Conservation (phyloP, 192 early-diverging fungal genomes). For the Ambispora gerdemannii region DNA sequence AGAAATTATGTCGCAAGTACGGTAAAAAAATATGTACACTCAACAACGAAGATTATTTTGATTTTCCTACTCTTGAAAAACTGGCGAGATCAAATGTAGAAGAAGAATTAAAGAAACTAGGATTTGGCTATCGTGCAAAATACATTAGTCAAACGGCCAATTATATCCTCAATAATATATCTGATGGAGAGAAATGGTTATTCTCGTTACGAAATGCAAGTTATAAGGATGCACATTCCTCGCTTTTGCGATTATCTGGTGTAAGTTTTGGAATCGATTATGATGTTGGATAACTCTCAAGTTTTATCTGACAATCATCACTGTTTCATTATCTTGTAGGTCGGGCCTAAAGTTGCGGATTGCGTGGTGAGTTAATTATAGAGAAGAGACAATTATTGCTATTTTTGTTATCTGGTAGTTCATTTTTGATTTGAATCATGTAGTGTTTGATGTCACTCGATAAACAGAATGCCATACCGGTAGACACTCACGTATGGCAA, state of each 20-base stretch:
- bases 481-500: constrained; percentile 97
- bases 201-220: constrained; percentile 49
- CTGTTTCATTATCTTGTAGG: constrained; percentile 21
- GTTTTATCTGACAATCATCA: too few species aligned
- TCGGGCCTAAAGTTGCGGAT: constrained; percentile 97
- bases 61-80: constrained; percentile 63
- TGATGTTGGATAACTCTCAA: too few species aligned
- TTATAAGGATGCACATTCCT: constrained; percentile 57
- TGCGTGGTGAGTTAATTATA: constrained; percentile 71
- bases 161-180: constrained; percentile 38
- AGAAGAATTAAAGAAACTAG: constrained; percentile 61
- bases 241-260: constrained; percentile 70
- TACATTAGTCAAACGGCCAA: constrained; percentile 78
- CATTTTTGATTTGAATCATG: neutral
- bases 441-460: constrained; percentile 86
- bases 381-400: too few species aligned
- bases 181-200: constrained; percentile 61
- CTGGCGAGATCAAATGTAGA: constrained; percentile 63
- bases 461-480: constrained; percentile 73
- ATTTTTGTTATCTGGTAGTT: neutral
- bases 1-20: constrained; percentile 48
- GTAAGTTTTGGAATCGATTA: constrained; percentile 39
- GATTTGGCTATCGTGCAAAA: constrained; percentile 95
- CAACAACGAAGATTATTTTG: constrained; percentile 49
- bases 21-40: constrained; percentile 42